Evolutionary conservation across 1,284 basidiomycete genomes (phyloP).

Genomic region (Xerocomus nothofagi): DNA sequence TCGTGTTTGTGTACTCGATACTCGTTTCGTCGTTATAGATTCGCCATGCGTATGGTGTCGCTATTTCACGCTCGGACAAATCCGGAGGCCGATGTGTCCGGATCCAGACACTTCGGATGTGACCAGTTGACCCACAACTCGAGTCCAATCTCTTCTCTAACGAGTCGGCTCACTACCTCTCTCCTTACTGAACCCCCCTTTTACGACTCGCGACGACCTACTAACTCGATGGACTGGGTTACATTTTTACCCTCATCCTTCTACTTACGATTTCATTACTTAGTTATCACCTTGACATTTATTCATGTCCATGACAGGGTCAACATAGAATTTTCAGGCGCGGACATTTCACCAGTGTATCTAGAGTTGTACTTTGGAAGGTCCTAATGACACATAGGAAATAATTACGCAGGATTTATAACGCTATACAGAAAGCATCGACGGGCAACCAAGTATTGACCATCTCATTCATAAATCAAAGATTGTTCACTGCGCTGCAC

Average conservation of each 20-base stretch:
- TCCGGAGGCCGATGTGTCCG: not conserved
- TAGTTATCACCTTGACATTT: not conserved
- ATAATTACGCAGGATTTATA: too few relatives aligned
- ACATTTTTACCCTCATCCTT: not conserved
- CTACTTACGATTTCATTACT: not conserved
- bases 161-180: not conserved
- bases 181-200: slow-evolving; percentile 3
- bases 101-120: not conserved
- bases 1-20: slow-evolving; percentile 15
- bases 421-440: too few relatives aligned
- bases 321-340: not conserved
- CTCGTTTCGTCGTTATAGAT: slow-evolving; percentile 17
- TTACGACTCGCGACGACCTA: slow-evolving; percentile 10
- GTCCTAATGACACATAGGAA: not conserved
- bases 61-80: not conserved
- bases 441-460: not conserved
- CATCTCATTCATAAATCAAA: too few relatives aligned
- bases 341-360: not conserved
- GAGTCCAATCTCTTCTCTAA: not conserved
- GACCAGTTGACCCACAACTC: not conserved
- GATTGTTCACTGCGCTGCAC: not conserved
- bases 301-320: not conserved
- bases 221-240: not conserved
- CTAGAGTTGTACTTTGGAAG: not conserved
- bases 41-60: not conserved